Percentiles rank a stretch among this genome's conserved stretches.
Evolutionary conservation across 371 early-diverging fungal species (phyloP).

Genomic region (Mucor velutinosus): DNA sequence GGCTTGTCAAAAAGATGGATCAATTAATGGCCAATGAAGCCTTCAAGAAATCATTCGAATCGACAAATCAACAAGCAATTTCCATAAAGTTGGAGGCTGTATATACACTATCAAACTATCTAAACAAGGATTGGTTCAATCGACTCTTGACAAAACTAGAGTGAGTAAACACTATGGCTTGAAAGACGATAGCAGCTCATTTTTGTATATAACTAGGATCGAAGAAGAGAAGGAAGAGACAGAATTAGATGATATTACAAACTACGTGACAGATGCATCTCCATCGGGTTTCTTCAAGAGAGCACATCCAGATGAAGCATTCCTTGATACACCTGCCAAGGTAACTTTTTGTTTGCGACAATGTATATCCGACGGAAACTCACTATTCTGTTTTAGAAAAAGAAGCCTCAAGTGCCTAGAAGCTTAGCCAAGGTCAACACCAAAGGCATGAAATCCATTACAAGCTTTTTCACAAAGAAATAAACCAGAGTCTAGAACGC

Average conservation of each 20-base stretch:
- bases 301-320: conserved; percentile 7
- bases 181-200: not conserved
- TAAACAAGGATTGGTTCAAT: conserved; percentile 22
- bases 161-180: conserved; percentile 6
- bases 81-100: conserved; percentile 22
- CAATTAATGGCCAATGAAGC: not conserved
- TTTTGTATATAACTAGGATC: not conserved
- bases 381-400: conserved; percentile 9
- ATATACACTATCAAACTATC: conserved; percentile 26
- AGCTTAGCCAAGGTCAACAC: conserved; percentile 30
- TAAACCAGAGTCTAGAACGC: not conserved
- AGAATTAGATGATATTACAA: conserved; percentile 14
- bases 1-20: conserved; percentile 29
- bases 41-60: conserved; percentile 6
- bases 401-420: conserved; percentile 21
- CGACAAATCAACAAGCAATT: not conserved
- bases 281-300: conserved; percentile 23
- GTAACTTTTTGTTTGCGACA: not conserved
- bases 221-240: conserved; percentile 12
- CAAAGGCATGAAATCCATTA: conserved; percentile 28
- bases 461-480: conserved; percentile 25
- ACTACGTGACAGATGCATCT: conserved; percentile 20
- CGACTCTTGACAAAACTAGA: conserved; percentile 16
- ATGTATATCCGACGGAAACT: not conserved
- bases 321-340: conserved; percentile 16